These are phyloP conservation scores for Aspergillus steynii DNA, from an alignment of 495 filamentous ascomycete genomes.

Conservation along the genomic window DNA sequence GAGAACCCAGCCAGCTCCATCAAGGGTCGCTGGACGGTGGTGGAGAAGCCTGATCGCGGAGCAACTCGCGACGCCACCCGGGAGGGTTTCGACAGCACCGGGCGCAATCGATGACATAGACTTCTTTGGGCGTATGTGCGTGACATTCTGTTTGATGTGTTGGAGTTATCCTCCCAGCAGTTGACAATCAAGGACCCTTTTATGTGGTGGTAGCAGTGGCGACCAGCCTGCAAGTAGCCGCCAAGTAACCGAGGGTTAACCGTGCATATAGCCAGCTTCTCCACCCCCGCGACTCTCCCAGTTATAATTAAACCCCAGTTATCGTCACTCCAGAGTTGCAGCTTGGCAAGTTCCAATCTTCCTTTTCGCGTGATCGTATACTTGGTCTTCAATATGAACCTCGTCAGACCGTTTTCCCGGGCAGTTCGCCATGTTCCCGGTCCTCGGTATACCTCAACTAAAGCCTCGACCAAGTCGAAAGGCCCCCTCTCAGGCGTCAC, in stretches of 20 bases:
- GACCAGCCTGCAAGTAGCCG: background rate
- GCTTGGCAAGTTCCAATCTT: no score
- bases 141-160: background rate
- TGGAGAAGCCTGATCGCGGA: constrained; percentile 29
- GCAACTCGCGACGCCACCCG: background rate
- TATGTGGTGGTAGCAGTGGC: background rate
- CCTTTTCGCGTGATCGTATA: no score
- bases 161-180: background rate
- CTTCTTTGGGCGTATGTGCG: constrained; percentile 1
- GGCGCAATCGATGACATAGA: background rate
- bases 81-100: background rate
- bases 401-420: background rate
- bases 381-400: background rate
- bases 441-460: constrained; percentile 4
- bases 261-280: background rate
- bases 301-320: background rate
- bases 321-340: no score
- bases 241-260: background rate
- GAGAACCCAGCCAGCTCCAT: constrained; percentile 76
- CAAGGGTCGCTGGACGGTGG: constrained; percentile 35
- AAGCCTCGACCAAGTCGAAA: constrained; percentile 2
- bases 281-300: background rate
- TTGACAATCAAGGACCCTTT: background rate
- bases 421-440: background rate
- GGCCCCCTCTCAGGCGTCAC: constrained; percentile 47